Evolutionary conservation across 768 basidiomycete genomes (phyloP), one percentile per base, ranked within the genome.

Genomic region (Naganishia friedmannii): DNA sequence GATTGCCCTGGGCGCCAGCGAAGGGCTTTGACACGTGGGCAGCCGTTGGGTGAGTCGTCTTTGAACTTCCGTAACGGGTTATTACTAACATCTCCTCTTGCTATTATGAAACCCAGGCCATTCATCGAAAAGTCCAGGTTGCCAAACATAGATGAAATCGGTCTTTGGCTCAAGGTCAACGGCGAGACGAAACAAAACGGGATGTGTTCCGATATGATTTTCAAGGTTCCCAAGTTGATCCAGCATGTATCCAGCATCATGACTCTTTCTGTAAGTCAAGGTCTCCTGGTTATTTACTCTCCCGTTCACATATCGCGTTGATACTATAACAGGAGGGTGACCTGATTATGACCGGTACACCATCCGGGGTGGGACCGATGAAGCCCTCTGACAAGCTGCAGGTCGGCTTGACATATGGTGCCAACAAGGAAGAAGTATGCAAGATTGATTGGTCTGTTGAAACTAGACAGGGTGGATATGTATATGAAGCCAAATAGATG

Each of bases 1-100:
- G 96, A 12, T 85, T 98, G n/a, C 96, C 96, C 0, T 99, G 96
- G 96, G 88, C 89, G n/a, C 86, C 93, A 13, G 91, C 89, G 1
- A 98, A 99, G 81, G 95, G 95, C 1, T 96, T 97, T 74, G 95
- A 99, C 80, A 94, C 93, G 0, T 98, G 94, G 83, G 92, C 91
- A 5, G 93, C 93, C 1, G 86, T 95, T 73, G 89, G 93, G 92
- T 91, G 76, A 51, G 75, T 72, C 56, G 37, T 51, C 66, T 51
- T n/a, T 68, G 28, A 37, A 67, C 68, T 45, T 67, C 45, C 58
- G 51, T 19, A 37, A 21, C n/a, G n/a, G n/a, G 7, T 7, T 42
- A 10, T 12, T n/a, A 57, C 54, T 53, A n/a, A n/a, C 34, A 56
- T 34, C 19, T 31, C 15, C 19, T 26, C 23, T 56, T 67, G 67